Conservation (phyloP, 106 monocot species). For the Agapanthus africanus region DNA sequence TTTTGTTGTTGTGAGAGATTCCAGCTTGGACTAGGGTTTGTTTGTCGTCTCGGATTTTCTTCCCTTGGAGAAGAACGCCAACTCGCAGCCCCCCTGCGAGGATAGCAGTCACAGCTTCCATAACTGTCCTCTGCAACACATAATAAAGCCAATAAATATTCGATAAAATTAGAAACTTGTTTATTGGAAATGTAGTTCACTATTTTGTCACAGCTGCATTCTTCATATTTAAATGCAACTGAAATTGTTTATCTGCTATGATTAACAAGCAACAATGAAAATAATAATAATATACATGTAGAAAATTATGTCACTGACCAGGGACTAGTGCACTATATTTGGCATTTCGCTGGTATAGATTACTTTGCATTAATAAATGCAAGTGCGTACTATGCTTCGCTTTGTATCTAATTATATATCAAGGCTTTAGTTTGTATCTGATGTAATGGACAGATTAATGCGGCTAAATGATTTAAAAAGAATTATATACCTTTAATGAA, state of each 20-base stretch:
- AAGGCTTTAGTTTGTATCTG: neutral
- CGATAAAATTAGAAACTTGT: no score
- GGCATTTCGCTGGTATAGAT: no score
- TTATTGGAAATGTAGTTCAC: no score
- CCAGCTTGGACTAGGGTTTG: conserved; percentile 70
- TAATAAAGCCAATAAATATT: neutral
- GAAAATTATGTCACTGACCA: no score
- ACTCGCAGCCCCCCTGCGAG: conserved; percentile 56
- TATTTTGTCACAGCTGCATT: no score
- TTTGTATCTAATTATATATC: neutral
- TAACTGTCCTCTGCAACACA: conserved; percentile 50
- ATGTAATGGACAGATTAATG: neutral
- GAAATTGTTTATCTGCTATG: neutral
- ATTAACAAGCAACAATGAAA: neutral
- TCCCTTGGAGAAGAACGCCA: conserved; percentile 65
- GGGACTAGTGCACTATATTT: no score
- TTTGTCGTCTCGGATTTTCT: conserved; percentile 73
- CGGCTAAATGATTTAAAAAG: neutral
- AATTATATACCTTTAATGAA: conserved; percentile 56
- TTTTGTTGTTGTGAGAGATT: conserved; percentile 36
- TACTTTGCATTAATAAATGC: neutral
- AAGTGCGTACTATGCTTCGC: neutral
- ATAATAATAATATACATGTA: no score
- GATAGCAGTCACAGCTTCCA: conserved; percentile 75
- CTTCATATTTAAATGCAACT: no score